Evolutionary conservation across 352 stramenopile genomes (phyloP).

Genomic region (Phytopythium oedochilum): DNA sequence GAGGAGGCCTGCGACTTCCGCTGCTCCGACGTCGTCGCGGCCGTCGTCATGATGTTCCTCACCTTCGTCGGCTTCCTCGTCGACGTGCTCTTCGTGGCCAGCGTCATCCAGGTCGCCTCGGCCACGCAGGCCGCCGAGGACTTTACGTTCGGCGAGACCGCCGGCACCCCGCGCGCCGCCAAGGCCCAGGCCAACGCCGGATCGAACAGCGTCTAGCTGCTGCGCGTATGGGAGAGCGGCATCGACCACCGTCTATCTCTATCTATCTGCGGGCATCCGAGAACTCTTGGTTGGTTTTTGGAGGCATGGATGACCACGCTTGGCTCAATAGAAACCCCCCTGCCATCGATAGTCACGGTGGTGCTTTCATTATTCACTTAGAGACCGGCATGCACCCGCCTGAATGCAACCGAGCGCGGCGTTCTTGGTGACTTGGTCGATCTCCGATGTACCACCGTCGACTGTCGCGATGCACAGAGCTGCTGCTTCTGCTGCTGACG

Average conservation of each 20-base stretch:
- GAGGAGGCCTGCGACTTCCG: conserved; percentile 64
- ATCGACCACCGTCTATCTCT: neutral
- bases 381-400: too few relatives aligned
- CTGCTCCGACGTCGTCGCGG: conserved; percentile 50
- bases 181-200: conserved; percentile 25
- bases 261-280: too few relatives aligned
- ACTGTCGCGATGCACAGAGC: too few relatives aligned
- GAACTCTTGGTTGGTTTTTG: too few relatives aligned
- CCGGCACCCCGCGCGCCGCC: conserved; percentile 24
- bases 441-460: too few relatives aligned
- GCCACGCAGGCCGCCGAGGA: conserved; percentile 22
- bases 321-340: too few relatives aligned
- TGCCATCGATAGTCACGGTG: too few relatives aligned
- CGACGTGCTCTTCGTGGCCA: conserved; percentile 47
- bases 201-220: conserved; percentile 5
- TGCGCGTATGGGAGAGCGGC: neutral
- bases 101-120: conserved; percentile 21
- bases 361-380: too few relatives aligned
- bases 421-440: too few relatives aligned
- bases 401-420: too few relatives aligned
- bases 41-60: conserved; percentile 49
- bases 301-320: too few relatives aligned
- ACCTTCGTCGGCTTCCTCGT: conserved; percentile 48
- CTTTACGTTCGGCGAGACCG: conserved; percentile 42
- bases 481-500: too few relatives aligned